These are phyloP conservation scores for Fraxinus cuspidata DNA, from an alignment of 257 asterid species.

Conservation along the genomic window DNA sequence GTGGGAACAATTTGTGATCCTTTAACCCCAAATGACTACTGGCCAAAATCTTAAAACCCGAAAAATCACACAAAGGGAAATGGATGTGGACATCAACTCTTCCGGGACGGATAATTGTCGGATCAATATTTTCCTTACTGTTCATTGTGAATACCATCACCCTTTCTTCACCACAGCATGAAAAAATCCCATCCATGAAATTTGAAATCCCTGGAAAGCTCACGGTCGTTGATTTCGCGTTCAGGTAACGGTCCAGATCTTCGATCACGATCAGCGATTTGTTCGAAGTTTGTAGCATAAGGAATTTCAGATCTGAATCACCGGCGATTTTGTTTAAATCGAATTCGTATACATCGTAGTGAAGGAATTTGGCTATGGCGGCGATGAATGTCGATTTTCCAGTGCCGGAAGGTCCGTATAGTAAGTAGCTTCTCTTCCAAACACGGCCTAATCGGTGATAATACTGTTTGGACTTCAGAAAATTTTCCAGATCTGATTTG, in stretches of 20 bases:
- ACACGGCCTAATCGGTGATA: conserved; percentile 82
- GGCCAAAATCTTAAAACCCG: conserved; percentile 53
- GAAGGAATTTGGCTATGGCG: conserved; percentile 73
- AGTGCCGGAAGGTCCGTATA: conserved; percentile 83
- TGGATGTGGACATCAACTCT: conserved; percentile 56
- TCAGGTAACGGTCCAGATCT: conserved; percentile 73
- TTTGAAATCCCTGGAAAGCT: conserved; percentile 68
- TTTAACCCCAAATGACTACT: conserved; percentile 55
- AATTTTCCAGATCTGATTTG: conserved; percentile 72
- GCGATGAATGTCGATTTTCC: conserved; percentile 84
- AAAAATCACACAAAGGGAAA: conserved; percentile 62
- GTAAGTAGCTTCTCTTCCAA: conserved; percentile 83
- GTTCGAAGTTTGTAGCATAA: conserved; percentile 68
- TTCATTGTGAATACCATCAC: conserved; percentile 57
- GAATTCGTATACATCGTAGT: conserved; percentile 76
- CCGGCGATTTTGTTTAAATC: conserved; percentile 57
- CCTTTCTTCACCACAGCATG: conserved; percentile 67
- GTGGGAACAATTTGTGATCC: conserved; percentile 60
- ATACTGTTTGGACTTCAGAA: conserved; percentile 70
- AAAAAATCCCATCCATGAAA: conserved; percentile 89
- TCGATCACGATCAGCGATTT: conserved; percentile 72
- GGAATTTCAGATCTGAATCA: conserved; percentile 73
- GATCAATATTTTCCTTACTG: conserved; percentile 47
- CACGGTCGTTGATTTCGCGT: conserved; percentile 51
- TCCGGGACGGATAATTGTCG: conserved; percentile 57